These are phyloP conservation scores for Rosa chinensis DNA, from an alignment of 306 rosid genomes.

Conservation along the genomic window DNA sequence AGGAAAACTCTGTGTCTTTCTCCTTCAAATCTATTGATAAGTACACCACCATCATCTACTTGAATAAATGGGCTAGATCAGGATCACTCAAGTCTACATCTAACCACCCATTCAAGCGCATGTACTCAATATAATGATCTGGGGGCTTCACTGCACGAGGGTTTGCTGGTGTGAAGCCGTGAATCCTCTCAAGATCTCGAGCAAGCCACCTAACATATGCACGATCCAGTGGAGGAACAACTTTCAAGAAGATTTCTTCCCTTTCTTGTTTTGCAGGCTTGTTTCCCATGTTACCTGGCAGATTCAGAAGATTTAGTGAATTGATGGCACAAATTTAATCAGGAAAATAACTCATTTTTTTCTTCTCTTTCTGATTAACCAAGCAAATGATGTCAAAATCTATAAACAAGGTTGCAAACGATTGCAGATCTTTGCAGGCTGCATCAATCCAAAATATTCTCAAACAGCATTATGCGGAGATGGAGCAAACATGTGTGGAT, in stretches of 20 bases:
- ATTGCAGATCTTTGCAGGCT: not conserved
- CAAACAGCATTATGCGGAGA: not conserved
- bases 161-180: conserved; percentile 51
- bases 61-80: conserved; percentile 62
- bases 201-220: conserved; percentile 57
- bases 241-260: conserved; percentile 47
- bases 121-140: conserved; percentile 64
- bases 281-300: conserved; percentile 60
- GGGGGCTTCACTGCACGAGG: conserved; percentile 59
- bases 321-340: not conserved
- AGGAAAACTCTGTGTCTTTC: not conserved
- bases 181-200: conserved; percentile 58
- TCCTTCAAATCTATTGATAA: not conserved
- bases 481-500: not conserved
- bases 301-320: conserved; percentile 13
- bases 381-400: not conserved
- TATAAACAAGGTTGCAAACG: not conserved
- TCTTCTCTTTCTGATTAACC: not conserved
- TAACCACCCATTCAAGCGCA: conserved; percentile 71
- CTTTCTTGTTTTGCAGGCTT: conserved; percentile 49
- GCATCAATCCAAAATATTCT: not conserved
- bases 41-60: conserved; percentile 29
- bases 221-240: conserved; percentile 66
- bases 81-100: conserved; percentile 69
- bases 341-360: not conserved